Evolutionary conservation across 192 early-diverging fungal genomes (phyloP).

Genomic region (Backusella tuberculispora): DNA sequence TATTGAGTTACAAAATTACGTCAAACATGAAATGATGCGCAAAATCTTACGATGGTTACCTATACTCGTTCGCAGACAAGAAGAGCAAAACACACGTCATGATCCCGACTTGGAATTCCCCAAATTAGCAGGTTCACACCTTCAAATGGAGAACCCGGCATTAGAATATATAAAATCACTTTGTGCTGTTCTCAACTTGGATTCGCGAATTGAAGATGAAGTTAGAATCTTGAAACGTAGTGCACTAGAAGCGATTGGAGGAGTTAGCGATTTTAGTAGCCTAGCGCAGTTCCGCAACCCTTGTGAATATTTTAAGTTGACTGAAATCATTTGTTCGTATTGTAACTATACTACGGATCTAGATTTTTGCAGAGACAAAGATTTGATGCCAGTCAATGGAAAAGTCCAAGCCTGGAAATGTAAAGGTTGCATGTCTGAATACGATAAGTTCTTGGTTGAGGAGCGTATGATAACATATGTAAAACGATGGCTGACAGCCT

Average conservation of each 20-base stretch:
- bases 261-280: constrained; percentile 78
- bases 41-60: constrained; percentile 67
- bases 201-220: constrained; percentile 70
- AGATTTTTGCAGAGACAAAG: constrained; percentile 87
- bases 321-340: constrained; percentile 84
- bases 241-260: constrained; percentile 67
- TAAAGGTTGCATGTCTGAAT: constrained; percentile 74
- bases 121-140: constrained; percentile 66
- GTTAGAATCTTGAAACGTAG: constrained; percentile 85
- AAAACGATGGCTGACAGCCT: constrained; percentile 64
- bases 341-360: constrained; percentile 87
- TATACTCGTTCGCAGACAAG: constrained; percentile 54
- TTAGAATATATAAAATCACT: constrained; percentile 86
- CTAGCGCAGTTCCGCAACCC: constrained; percentile 84
- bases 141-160: constrained; percentile 66
- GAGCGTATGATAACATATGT: constrained; percentile 80
- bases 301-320: constrained; percentile 76
- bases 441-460: constrained; percentile 82
- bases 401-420: constrained; percentile 69
- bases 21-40: constrained; percentile 64
- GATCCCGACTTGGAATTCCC: constrained; percentile 43
- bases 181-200: constrained; percentile 77
- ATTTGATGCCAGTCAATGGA: constrained; percentile 59
- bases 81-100: constrained; percentile 7
- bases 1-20: constrained; percentile 46